Base-by-base conservation (phyloP, 2,329 filamentous ascomycete genomes). In the Claviceps cyperi region DNA sequence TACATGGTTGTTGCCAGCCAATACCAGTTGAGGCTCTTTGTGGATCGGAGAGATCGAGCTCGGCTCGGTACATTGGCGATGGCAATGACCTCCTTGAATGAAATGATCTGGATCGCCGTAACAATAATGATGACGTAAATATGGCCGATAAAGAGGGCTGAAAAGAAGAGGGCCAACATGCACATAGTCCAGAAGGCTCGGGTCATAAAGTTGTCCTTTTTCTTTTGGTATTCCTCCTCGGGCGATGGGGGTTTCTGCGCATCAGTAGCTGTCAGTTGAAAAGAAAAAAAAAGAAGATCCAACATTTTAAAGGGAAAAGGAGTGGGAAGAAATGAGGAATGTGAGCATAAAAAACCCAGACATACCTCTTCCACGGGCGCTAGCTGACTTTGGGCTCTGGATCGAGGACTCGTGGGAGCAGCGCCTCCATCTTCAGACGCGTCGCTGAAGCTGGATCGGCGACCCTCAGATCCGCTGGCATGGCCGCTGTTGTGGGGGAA, bases 1-100 rank as follows among this genome's bases (percentile, higher is more conserved):
- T 98, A 98, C 91, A 98, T 97, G 58, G 91, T 95, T 24, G 86
- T 88, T n/a, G 89, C 92, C 49, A 98, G 77, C 74, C 94, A 98
- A 69, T 98, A 98, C 92, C 92, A 98, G 69, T 97, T 97, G 59
- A 98, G 74, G 57, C 87, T 89, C 73, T 96, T 96, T 57, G 91
- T 96, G 59, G 94, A 94, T 52, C 85, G 85, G 53, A 98, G 75
- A 64, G 91, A 88, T 62, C 91, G 84, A 55, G 90, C 90, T 61
- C 86, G 83, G 66, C 87, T 94, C 49, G 92, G 90, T 7, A 97
- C 88, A 64, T 91, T 94, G 58, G 91, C 86, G 61, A 98, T 97
- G 55, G 91, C 90, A 63, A 98, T 97, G 61, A 98, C 92, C 70
- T 98, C 92, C 73, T 96, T 97, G 80, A 97, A 98, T 51, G 87